phyloP scores from a whole-genome alignment of 176 grass and related monocot species.

The Ananas comosus region DNA sequence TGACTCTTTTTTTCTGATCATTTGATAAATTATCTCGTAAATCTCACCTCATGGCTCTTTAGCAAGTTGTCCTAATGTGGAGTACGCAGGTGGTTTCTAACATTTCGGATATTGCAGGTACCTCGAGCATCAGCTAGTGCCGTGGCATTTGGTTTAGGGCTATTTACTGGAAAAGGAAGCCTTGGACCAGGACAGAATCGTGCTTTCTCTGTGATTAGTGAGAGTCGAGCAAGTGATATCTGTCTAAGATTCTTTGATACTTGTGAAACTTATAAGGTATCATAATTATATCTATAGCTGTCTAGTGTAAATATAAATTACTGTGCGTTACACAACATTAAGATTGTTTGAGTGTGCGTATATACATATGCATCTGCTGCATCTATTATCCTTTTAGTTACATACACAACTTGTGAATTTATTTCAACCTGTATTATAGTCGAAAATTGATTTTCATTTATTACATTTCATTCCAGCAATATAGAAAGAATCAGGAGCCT shows the following conservation, averaged over 20 bases:
- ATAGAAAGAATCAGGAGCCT: slow-evolving; percentile 77
- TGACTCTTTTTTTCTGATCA: neutral
- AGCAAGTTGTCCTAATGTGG: neutral
- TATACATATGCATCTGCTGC: too few species aligned
- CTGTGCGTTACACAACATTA: neutral
- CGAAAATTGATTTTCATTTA: slow-evolving; percentile 13
- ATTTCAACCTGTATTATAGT: slow-evolving; percentile 3
- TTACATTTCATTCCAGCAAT: slow-evolving; percentile 51
- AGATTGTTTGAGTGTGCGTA: too few species aligned
- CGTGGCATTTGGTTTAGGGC: slow-evolving; percentile 84
- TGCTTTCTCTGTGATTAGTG: slow-evolving; percentile 85
- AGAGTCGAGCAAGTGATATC: slow-evolving; percentile 92
- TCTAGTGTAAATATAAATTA: neutral
- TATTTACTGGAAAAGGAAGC: slow-evolving; percentile 82
- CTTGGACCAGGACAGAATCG: slow-evolving; percentile 68
- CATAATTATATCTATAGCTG: slow-evolving; percentile 2
- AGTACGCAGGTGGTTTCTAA: neutral
- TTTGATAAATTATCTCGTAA: neutral
- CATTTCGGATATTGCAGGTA: slow-evolving; percentile 40
- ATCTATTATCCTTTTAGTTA: neutral
- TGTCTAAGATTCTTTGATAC: slow-evolving; percentile 74
- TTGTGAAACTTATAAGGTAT: slow-evolving; percentile 91
- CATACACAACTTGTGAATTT: neutral
- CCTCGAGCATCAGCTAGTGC: slow-evolving; percentile 92
- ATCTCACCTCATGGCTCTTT: neutral